Base-by-base conservation (phyloP, 306 rosid genomes). In the Castanospermum australe region DNA sequence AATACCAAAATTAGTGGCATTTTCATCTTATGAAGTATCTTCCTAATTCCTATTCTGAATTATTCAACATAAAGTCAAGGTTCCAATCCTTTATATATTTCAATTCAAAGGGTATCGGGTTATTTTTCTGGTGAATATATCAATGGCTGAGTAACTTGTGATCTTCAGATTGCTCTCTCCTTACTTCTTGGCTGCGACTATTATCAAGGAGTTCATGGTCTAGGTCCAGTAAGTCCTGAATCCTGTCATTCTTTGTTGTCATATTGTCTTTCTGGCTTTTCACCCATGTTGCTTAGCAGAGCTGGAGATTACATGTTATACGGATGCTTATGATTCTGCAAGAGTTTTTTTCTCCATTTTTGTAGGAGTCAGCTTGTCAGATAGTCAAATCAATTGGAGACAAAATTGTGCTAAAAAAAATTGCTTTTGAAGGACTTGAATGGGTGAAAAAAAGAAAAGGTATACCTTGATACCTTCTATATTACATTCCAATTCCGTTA, bases 101-200 rank as follows among this genome's bases (percentile, higher is more conserved):
- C 59, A n/a, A 75, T 38, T 28, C 45, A 74, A 44, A 44, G 64
- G 28, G 35, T 65, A 61, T 60, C 52, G 69, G 60, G 42, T 67
- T 83, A 52, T 52, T 38, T 71, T 39, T 21, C 21, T 48, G 25
- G 64, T 75, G 54, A 74, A 79, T 55, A 67, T 52, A 63, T 73
- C 28, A 56, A 55, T 89, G 79, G 76, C 50, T 63, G 13, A n/a
- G 67, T 78, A 57, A 70, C 75, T 75, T 75, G 69, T 81, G 75
- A 77, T 84, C 67, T 81, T 76, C 91, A 93, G 97, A 89, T 91
- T 84, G 78, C 92, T 61, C 92, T 93, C 45, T 92, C 92, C 62
- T 79, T 93, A 75, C 86, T 91, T 88, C 91, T 93, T 74, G 97
- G 97, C 68, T 68, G 97, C 77, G 97, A 93, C 71, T 93, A 93